These are phyloP conservation scores for Elsinoe ampelina DNA, from an alignment of 2,329 filamentous ascomycete species.

Conservation along the genomic window DNA sequence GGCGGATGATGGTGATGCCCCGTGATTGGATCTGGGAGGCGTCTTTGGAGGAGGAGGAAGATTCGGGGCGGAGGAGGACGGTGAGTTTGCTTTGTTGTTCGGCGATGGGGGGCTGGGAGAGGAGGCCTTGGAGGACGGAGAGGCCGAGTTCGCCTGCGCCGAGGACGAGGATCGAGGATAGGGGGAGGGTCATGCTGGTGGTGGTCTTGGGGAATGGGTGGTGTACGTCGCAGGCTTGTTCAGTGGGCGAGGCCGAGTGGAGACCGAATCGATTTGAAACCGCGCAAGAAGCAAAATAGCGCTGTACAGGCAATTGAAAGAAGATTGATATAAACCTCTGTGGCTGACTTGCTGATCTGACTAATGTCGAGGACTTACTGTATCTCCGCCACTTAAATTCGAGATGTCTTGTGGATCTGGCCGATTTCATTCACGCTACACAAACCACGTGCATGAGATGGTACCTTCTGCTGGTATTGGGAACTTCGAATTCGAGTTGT, in stretches of 20 bases:
- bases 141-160: constrained; percentile 59
- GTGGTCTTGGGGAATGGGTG: neutral
- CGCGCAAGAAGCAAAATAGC: too few relatives aligned
- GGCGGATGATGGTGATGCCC: constrained; percentile 34
- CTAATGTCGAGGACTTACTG: constrained; percentile 1
- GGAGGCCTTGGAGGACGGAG: constrained; percentile 45
- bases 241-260: too few relatives aligned
- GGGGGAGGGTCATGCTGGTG: neutral
- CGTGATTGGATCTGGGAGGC: constrained; percentile 28
- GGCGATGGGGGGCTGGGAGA: constrained; percentile 33
- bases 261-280: too few relatives aligned
- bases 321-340: neutral
- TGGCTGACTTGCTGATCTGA: neutral
- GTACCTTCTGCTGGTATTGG: too few relatives aligned
- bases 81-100: constrained; percentile 34
- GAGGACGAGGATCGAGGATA: constrained; percentile 45
- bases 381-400: neutral
- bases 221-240: neutral
- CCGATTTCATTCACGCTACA: too few relatives aligned
- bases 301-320: neutral
- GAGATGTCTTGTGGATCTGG: neutral
- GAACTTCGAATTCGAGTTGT: too few relatives aligned
- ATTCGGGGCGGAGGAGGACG: constrained; percentile 46
- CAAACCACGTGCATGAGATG: too few relatives aligned
- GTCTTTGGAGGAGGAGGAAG: constrained; percentile 33